Evolutionary conservation across 2,329 filamentous ascomycete genomes (phyloP), one percentile per base, ranked within the genome.

Genomic region (Gaeumannomyces tritici): DNA sequence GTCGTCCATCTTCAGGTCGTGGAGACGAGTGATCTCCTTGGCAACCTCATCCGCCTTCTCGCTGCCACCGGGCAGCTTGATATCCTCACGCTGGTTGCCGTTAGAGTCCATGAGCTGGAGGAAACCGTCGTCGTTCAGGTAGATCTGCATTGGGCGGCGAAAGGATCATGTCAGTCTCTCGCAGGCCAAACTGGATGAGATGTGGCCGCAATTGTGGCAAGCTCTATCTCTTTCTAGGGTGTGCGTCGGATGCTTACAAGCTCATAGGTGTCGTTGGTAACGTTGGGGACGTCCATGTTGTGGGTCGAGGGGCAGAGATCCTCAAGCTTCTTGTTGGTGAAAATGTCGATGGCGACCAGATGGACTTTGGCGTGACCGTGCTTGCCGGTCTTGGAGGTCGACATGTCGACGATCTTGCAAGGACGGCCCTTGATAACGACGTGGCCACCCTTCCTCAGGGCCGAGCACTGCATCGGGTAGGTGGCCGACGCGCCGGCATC

Each of bases 371-470:
- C 95, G 90, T 99, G 96, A 80, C 95, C 95, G 90, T 99, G 95
- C 91, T 99, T 99, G 83, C 95, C 95, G 71, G 95, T 99, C 93
- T 99, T 99, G 80, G 95, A 99, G 84, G 95, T 99, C 72, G 92
- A 96, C 96, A 99, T 99, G 77, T 99, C 95, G 80, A 98, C 91
- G 74, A 99, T 99, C 90, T 98, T 99, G 93, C 95, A 99, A 73
- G 95, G 96, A 73, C 95, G 95, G 81, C 85, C 83, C 89, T 99
- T 99, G 84, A 99, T 98, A 79, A 93, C 89, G 79, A 99, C 95
- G 86, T 90, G 89, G 70, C 95, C 93, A 89, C 96, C 96, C 93
- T 99, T 98, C 79, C 95, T 90, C 85, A 99, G 87, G 74, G 96
- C 93, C 83, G 96, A 99, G 83, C 95, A 99, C 87, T 99, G 95